Percentiles rank a stretch among this genome's conserved stretches.
These are phyloP conservation scores for Metarhizium sp. DNA, from an alignment of 2,329 filamentous ascomycete species.

Conservation along the genomic window DNA sequence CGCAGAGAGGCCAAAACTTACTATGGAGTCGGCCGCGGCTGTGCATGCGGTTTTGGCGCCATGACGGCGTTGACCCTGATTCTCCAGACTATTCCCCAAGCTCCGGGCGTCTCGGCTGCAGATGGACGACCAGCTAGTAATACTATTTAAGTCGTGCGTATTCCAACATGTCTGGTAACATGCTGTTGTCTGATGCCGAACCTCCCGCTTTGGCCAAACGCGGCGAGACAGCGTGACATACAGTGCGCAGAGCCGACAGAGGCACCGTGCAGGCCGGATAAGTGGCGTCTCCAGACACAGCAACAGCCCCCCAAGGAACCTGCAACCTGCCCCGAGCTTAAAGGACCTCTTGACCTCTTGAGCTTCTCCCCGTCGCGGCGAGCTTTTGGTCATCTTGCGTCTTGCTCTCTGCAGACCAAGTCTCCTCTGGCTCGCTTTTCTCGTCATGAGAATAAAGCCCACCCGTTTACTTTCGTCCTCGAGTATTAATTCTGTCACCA, in stretches of 20 bases:
- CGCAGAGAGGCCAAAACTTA: too few relatives aligned
- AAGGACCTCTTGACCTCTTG: neutral
- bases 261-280: constrained; percentile 1
- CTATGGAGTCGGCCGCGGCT: neutral
- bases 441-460: constrained; percentile 47
- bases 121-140: neutral
- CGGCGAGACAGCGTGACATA: neutral
- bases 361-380: neutral
- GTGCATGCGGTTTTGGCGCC: neutral
- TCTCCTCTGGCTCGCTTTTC: constrained; percentile 3
- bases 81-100: neutral
- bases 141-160: neutral
- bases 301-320: neutral
- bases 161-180: neutral
- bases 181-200: neutral
- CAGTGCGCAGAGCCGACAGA: neutral
- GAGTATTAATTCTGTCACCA: constrained; percentile 14
- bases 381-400: constrained; percentile 8
- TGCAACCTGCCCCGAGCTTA: constrained; percentile 1
- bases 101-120: neutral
- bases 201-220: neutral
- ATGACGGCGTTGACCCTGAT: neutral
- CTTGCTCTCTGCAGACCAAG: constrained; percentile 5
- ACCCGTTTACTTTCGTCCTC: constrained; percentile 39
- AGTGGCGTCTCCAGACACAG: constrained; percentile 4